A percentile compares a stretch with the other conserved stretches of the same genome.
Conservation (phyloP, 2,329 filamentous ascomycete genomes). For the Trichoderma koningii region DNA sequence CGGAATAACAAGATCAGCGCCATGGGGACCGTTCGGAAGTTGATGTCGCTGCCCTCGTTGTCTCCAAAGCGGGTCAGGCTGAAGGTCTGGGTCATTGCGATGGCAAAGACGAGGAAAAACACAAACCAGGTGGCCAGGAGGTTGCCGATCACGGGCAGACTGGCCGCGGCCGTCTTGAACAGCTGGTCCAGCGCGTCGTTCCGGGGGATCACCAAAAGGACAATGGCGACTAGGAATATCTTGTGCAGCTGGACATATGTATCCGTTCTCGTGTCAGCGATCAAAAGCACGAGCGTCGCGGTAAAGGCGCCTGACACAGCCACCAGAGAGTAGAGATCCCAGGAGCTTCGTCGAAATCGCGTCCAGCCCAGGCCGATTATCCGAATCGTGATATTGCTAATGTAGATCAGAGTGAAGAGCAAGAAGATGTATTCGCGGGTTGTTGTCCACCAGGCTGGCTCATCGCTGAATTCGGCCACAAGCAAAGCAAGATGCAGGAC, state of each 20-base stretch:
- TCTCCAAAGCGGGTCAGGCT: conserved; percentile 85
- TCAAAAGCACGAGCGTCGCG: conserved; percentile 75
- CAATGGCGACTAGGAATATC: conserved; percentile 86
- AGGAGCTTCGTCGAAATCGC: conserved; percentile 87
- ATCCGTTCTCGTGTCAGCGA: conserved; percentile 61
- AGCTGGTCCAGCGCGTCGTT: conserved; percentile 97
- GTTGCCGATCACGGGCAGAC: conserved; percentile 86
- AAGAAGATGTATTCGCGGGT: conserved; percentile 78
- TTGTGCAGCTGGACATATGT: conserved; percentile 84
- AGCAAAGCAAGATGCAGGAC: conserved; percentile 82
- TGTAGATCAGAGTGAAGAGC: conserved; percentile 77
- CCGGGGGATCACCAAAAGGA: conserved; percentile 86
- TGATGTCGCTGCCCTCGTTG: conserved; percentile 75
- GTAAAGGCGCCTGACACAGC: conserved; percentile 76
- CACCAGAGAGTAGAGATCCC: conserved; percentile 88
- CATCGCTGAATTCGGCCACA: conserved; percentile 81
- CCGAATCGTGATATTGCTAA: conserved; percentile 79
- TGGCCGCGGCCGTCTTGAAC: conserved; percentile 97
- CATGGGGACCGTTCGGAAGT: conserved; percentile 92
- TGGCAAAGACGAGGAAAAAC: conserved; percentile 93
- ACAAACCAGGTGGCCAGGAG: conserved; percentile 96
- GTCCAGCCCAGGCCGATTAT: conserved; percentile 89
- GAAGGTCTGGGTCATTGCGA: conserved; percentile 93
- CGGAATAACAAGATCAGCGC: conserved; percentile 90
- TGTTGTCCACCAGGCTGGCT: conserved; percentile 69